These are phyloP conservation scores for Cyclanthera cordifolia DNA, from an alignment of 306 rosid species.

Conservation along the genomic window DNA sequence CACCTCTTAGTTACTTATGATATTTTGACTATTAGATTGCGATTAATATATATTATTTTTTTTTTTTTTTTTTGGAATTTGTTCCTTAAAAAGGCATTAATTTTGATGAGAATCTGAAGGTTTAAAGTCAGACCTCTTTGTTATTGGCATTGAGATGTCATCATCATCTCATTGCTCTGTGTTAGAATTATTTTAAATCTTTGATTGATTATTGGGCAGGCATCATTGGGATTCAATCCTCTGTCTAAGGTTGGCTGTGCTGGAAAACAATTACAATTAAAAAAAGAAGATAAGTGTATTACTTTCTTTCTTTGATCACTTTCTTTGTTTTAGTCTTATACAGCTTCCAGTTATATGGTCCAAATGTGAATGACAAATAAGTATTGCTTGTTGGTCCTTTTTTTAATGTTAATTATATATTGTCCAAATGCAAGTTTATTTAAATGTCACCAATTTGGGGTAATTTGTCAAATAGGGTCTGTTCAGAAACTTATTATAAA, in stretches of 20 bases:
- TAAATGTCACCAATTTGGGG: too few relatives aligned
- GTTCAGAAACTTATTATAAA: too few relatives aligned
- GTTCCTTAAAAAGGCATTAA: not conserved
- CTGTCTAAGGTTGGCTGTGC: constrained; percentile 22
- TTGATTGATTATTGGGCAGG: constrained; percentile 31
- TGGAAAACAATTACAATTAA: not conserved
- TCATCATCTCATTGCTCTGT: not conserved
- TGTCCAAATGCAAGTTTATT: too few relatives aligned
- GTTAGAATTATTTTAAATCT: not conserved
- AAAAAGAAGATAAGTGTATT: not conserved
- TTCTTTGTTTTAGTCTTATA: not conserved
- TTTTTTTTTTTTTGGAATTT: too few relatives aligned
- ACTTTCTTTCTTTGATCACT: not conserved
- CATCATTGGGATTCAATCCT: constrained; percentile 55
- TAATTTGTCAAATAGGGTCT: too few relatives aligned
- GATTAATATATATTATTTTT: too few relatives aligned
- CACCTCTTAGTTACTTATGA: too few relatives aligned
- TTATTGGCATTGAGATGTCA: not conserved
- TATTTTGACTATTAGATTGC: too few relatives aligned
- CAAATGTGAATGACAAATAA: not conserved
- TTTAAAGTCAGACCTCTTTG: not conserved
- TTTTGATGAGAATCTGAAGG: not conserved
- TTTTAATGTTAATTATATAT: too few relatives aligned
- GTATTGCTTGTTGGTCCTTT: not conserved
- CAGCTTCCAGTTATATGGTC: not conserved